Base-by-base conservation (phyloP, 2,329 filamentous ascomycete species). In the Xylaria sp. region DNA sequence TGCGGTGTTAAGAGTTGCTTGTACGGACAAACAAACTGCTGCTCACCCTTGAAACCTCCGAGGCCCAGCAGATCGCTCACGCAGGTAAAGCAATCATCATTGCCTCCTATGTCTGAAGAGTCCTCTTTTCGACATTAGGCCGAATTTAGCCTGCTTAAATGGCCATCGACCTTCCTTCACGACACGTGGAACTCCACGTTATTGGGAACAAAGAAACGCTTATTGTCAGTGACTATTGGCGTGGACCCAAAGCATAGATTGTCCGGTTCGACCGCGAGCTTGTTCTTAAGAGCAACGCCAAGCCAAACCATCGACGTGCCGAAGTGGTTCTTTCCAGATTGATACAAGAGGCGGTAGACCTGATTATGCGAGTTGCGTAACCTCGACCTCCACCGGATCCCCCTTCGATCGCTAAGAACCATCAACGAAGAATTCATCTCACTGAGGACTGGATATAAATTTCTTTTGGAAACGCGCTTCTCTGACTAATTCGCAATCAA, bases 31-130 rank as follows among this genome's bases (percentile, higher is more conserved):
- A 85, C 57, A 85, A 86, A 73, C 81, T 93, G 42, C 82, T 93
- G 14, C 78, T 91, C 45, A 88, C 85, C 66, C 81, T 92, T 27
- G 93, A 96, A 76, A 83, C 87, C 75, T 89, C 89, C 1, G 81
- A 88, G 65, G 81, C 85, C 58, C 86, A 92, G 74, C 85, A 91
- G 71, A 81, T 86, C 56, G 84, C 84, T 54, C 81, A 85, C 68
- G 85, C 86, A 76, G 89, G 89, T 79, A 92, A 90, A 79, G 89
- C 90, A 62, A 83, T 93, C 63, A 83, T 92, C 50, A 90, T 92
- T 78, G 85, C 87, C 59, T 85, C 85, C 42, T 67, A 67, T 67
- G 39, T 55, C 27, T 69, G 55, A 68, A 60, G 55, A 57, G 47
- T 61, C 55, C 59, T 61, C 58, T 58, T 45, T 57, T 48, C 50